Conservation (phyloP, 352 stramenopile genomes). For the Peronospora tabacina region DNA sequence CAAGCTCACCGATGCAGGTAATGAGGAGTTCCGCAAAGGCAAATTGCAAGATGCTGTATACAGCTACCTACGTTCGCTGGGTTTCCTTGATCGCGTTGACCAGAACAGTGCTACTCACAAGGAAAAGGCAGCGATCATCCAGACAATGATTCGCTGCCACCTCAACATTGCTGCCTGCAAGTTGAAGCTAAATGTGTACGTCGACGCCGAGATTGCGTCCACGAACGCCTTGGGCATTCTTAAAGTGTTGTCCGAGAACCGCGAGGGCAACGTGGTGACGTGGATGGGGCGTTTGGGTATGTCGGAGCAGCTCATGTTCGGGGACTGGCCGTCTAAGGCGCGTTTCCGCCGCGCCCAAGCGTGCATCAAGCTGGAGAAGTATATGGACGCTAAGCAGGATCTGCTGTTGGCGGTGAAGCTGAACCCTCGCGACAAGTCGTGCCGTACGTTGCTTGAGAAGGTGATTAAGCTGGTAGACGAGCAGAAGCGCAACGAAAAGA, state of each 20-base stretch:
- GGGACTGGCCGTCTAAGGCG: slow-evolving; percentile 82
- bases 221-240: slow-evolving; percentile 81
- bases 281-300: slow-evolving; percentile 81
- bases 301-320: slow-evolving; percentile 71
- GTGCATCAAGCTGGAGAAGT: slow-evolving; percentile 66
- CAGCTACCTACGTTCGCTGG: slow-evolving; percentile 64
- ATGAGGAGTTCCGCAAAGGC: slow-evolving; percentile 56
- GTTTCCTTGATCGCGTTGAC: slow-evolving; percentile 67
- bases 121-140: slow-evolving; percentile 78
- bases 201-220: slow-evolving; percentile 68
- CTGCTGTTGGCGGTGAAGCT: slow-evolving; percentile 70
- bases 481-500: slow-evolving; percentile 71
- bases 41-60: slow-evolving; percentile 61
- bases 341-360: slow-evolving; percentile 78
- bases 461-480: slow-evolving; percentile 65
- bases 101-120: slow-evolving; percentile 76
- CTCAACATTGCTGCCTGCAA: slow-evolving; percentile 83
- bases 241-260: slow-evolving; percentile 66
- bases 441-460: slow-evolving; percentile 59
- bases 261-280: slow-evolving; percentile 65
- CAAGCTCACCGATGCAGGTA: slow-evolving; percentile 59
- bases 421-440: slow-evolving; percentile 77
- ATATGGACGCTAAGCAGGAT: slow-evolving; percentile 65
- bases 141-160: slow-evolving; percentile 86
- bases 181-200: slow-evolving; percentile 57